phyloP scores from a whole-genome alignment of 257 asterid species.

The Ajuga chamaepitys region DNA sequence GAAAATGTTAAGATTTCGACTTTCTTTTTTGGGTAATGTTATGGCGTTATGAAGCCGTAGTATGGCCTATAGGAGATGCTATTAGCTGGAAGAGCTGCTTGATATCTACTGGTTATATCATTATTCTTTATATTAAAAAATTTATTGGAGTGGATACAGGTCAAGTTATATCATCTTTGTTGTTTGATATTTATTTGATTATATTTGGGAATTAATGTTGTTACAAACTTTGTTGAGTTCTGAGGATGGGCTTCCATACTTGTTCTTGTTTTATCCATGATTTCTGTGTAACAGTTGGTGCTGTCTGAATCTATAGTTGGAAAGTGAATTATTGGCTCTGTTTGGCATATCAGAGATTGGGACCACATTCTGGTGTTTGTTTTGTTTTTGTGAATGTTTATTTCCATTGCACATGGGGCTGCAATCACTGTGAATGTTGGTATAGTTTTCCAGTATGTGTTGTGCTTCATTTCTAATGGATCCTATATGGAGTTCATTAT shows the following conservation, averaged over 20 bases:
- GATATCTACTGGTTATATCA: conserved; percentile 15
- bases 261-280: neutral
- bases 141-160: conserved; percentile 8
- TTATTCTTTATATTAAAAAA: conserved; percentile 25
- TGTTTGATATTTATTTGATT: neutral
- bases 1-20: neutral
- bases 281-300: neutral
- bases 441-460: neutral
- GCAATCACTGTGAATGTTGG: conserved; percentile 1
- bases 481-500: no score
- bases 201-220: neutral
- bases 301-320: neutral
- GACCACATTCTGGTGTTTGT: neutral
- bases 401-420: conserved; percentile 1
- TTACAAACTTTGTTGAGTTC: neutral
- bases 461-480: no score
- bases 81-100: conserved; percentile 24
- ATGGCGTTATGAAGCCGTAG: conserved; percentile 13
- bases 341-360: neutral
- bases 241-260: neutral
- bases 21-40: neutral
- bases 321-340: neutral
- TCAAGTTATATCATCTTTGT: neutral
- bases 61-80: conserved; percentile 27
- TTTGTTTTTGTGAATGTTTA: neutral